Evolutionary conservation across 2,329 filamentous ascomycete genomes (phyloP), one percentile per base, ranked within the genome.

Genomic region (Cercospora sesami): DNA sequence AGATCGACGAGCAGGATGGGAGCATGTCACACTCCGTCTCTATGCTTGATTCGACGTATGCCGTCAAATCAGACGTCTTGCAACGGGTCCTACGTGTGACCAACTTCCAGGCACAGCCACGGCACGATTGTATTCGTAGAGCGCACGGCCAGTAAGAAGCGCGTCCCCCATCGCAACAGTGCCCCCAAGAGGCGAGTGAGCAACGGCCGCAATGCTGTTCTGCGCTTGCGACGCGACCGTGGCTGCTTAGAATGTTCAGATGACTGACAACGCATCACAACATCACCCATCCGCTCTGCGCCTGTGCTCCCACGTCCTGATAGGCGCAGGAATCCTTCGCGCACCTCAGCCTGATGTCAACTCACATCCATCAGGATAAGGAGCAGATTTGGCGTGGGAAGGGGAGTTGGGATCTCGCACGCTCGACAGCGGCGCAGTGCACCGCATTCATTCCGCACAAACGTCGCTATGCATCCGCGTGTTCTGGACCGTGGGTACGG

Each of bases 61-160:
- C 33, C 60, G 63, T 51, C 67, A 59, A 66, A 68, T 66, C 69
- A 67, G 64, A 67, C 28, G n/a, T 55, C 62, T 58, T 30, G 63
- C 45, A 61, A 30, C 16, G 42, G 30, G 33, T 57, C 36, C 45
- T 30, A 45, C 58, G 69, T 71, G 66, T 66, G 64, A 71, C 67
- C 42, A 61, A 42, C 63, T 36, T 62, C 61, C 69, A 69, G 66
- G 66, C 69, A 68, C 67, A 64, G 69, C 67, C 69, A 63, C 65
- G 55, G 57, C 45, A 60, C 64, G 30, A 64, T 63, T 59, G 57
- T 30, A 51, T 51, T n/a, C 58, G 58, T 63, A 45, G 53, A 48
- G 67, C 42, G 68, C 62, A 67, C 68, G 61, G 48, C 28, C 63
- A 68, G 59, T 66, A 42, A 53, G 65, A 33, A 64, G 61, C 48